These are phyloP conservation scores for Xylaria grammica DNA, from an alignment of 495 filamentous ascomycete genomes.

Conservation along the genomic window DNA sequence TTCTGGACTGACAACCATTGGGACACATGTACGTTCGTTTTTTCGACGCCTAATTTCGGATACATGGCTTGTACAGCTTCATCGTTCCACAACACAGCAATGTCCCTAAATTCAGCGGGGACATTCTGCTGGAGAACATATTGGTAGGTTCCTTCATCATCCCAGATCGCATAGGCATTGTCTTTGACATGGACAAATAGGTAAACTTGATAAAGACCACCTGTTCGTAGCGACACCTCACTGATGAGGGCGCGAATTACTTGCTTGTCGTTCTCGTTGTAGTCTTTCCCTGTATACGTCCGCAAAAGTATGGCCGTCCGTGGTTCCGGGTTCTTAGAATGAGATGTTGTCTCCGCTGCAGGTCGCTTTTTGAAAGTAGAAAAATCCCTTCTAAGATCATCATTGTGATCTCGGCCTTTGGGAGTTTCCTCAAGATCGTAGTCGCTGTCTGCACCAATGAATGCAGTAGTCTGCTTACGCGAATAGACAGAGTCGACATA, in stretches of 20 bases:
- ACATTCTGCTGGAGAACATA: conserved; percentile 58
- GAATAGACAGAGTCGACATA: conserved; percentile 38
- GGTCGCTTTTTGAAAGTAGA: conserved; percentile 22
- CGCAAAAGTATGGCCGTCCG: conserved; percentile 76
- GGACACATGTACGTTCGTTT: conserved; percentile 48
- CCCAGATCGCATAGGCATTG: conserved; percentile 57
- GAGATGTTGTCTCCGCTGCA: conserved; percentile 18
- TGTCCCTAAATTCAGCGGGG: conserved; percentile 68
- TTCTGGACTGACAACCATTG: conserved; percentile 67
- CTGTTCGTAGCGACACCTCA: conserved; percentile 72
- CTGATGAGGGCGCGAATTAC: conserved; percentile 75
- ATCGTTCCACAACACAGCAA: conserved; percentile 72
- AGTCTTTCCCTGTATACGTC: conserved; percentile 68
- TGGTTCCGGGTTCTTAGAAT: conserved; percentile 38
- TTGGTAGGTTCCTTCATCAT: conserved; percentile 57
- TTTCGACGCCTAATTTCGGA: conserved; percentile 50
- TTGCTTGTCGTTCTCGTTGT: conserved; percentile 71
- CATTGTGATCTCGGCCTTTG: conserved; percentile 19
- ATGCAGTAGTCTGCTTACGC: conserved; percentile 24
- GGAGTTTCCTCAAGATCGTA: conserved; percentile 13
- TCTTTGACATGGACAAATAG: conserved; percentile 77
- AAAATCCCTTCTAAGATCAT: conserved; percentile 14
- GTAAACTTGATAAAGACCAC: conserved; percentile 78
- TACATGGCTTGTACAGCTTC: conserved; percentile 62
- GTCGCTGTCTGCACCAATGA: conserved; percentile 17